Evolutionary conservation across 2,329 filamentous ascomycete genomes (phyloP).

Genomic region (Clonostachys sp.): DNA sequence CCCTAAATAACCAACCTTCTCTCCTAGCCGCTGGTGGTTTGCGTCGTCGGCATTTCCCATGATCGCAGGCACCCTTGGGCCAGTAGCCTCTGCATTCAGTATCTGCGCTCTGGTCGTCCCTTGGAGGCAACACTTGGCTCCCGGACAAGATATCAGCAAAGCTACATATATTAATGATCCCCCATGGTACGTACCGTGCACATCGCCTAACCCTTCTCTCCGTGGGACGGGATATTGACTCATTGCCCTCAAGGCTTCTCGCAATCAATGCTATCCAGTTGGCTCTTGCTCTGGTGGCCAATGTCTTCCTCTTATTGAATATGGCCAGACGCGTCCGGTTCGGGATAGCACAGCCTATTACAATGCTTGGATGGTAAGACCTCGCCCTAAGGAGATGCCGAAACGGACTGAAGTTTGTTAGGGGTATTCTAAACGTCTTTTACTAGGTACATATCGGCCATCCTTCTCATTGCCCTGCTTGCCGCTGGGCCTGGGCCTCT

Average conservation of each 20-base stretch:
- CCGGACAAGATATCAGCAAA: slow-evolving; percentile 37
- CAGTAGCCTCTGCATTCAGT: slow-evolving; percentile 81
- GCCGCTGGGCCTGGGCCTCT: slow-evolving; percentile 61
- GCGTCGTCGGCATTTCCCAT: slow-evolving; percentile 67
- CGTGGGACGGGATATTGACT: too few species aligned
- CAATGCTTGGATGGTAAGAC: slow-evolving; percentile 72
- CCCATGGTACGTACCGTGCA: slow-evolving; percentile 47
- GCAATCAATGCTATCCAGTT: slow-evolving; percentile 76
- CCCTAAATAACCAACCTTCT: too few species aligned
- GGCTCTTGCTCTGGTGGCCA: slow-evolving; percentile 70
- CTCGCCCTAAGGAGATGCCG: slow-evolving; percentile 26
- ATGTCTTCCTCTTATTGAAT: slow-evolving; percentile 79
- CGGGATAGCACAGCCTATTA: slow-evolving; percentile 77
- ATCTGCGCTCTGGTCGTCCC: slow-evolving; percentile 77
- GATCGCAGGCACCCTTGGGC: slow-evolving; percentile 78
- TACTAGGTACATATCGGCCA: slow-evolving; percentile 48
- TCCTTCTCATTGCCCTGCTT: slow-evolving; percentile 63
- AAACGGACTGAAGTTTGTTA: too few species aligned
- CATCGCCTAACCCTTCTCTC: not conserved
- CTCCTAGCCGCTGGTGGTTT: slow-evolving; percentile 55
- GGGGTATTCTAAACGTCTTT: too few species aligned
- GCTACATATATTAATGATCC: slow-evolving; percentile 62
- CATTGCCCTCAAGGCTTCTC: slow-evolving; percentile 48
- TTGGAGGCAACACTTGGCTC: slow-evolving; percentile 61
- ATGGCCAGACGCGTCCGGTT: slow-evolving; percentile 80